Base-by-base conservation (phyloP, 2,329 filamentous ascomycete genomes). In the Thielaviopsis ethacetica region DNA sequence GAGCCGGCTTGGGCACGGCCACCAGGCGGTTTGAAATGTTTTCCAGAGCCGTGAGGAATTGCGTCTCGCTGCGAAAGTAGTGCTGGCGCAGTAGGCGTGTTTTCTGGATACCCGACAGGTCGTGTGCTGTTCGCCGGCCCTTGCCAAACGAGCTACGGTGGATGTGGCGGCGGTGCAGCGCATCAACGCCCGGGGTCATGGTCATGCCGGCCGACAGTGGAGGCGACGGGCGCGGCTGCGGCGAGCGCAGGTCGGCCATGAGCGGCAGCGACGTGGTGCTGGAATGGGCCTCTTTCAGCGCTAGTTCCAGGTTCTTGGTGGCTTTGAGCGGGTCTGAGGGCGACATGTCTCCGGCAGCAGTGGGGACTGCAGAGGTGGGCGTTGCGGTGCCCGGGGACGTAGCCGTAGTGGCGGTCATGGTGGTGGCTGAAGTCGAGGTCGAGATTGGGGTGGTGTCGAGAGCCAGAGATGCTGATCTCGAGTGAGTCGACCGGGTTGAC, bases 1-100 rank as follows among this genome's bases (percentile, higher is more conserved):
- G 82, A 49, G 88, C 88, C 38, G 84, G 82, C 67, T 93, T 93
- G 1, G 88, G 88, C 5, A 93, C 88, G 58, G 85, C 78, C 5
- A 93, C 86, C 52, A 93, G 73, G n/a, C 87, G 82, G 67, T 89
- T 91, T 2, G 88, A 93, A 57, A 93, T 91, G 64, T 86, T 85
- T 68, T 91, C 86, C 17, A 93, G 76, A 1, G 88, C 88, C 3
- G 83, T 86, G 62, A 93, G 68, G 66, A 93, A 91, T 64, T 88
- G 85, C 0, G 86, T 91, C 69, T 93, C 80, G 62, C 83, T 88
- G 57, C 86, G 78, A 67, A 91, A 93, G 69, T 93, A 93, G 68
- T 93, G 88, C 61, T 90, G 86, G 59, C 86, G 76, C 62, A 93
- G 68, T 10, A 90, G 71, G 54, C 83, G 82, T n/a, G 82, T 78